These are phyloP conservation scores for Coemansia reversa DNA, from an alignment of 192 early-diverging fungal species.

Conservation along the genomic window DNA sequence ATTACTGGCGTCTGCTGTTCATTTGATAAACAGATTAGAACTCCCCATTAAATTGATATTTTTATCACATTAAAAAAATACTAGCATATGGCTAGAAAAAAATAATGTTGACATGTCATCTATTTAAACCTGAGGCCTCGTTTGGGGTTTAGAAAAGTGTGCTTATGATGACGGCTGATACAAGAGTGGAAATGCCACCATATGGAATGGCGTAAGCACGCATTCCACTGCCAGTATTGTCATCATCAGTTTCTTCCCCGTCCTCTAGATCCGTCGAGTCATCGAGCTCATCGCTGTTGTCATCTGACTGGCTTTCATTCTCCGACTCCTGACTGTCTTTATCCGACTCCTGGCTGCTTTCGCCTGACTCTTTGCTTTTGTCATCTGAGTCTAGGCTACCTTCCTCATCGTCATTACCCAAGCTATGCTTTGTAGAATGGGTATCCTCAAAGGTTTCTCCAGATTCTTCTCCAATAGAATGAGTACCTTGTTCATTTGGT, in stretches of 20 bases:
- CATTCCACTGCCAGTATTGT: background rate
- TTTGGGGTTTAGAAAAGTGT: conserved; percentile 1
- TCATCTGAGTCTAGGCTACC: conserved; percentile 2
- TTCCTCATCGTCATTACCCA: background rate
- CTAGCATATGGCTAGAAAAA: too few species aligned
- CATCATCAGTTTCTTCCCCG: background rate
- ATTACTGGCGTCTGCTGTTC: background rate
- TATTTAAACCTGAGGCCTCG: too few species aligned
- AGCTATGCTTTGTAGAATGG: too few species aligned
- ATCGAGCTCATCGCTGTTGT: conserved; percentile 1
- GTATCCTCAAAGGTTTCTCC: too few species aligned
- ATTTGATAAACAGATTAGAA: background rate
- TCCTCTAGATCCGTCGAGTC: conserved; percentile 4
- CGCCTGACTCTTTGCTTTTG: background rate
- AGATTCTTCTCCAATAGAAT: too few species aligned
- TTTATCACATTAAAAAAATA: background rate
- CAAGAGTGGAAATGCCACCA: background rate
- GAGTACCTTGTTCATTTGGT: too few species aligned
- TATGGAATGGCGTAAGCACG: conserved; percentile 1
- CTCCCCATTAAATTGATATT: background rate
- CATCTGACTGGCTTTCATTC: background rate
- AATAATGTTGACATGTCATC: too few species aligned
- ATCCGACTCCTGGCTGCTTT: background rate
- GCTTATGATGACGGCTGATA: conserved; percentile 3
- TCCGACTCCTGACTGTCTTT: conserved; percentile 1